Evolutionary conservation across 768 basidiomycete genomes (phyloP).

Genomic region (Boletus sp.): DNA sequence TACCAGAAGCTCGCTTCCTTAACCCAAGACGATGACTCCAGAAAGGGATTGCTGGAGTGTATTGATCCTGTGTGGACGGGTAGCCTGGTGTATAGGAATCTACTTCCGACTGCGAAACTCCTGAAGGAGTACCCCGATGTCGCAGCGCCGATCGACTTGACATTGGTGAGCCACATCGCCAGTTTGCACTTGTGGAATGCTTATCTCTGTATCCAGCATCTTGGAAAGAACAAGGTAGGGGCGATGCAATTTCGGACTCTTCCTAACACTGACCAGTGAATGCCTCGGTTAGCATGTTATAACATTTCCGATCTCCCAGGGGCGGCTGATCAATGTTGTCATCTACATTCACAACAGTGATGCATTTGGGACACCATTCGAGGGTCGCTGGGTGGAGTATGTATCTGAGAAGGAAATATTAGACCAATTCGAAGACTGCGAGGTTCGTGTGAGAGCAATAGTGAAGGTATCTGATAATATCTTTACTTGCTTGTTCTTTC

Average conservation of each 20-base stretch:
- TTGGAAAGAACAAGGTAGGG: conserved; percentile 21
- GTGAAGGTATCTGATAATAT: conserved; percentile 7
- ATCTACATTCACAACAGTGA: conserved; percentile 27
- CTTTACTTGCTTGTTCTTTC: too few relatives aligned
- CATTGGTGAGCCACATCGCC: conserved; percentile 7
- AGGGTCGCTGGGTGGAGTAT: conserved; percentile 30
- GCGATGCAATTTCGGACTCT: not conserved
- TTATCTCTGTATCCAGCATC: conserved; percentile 16
- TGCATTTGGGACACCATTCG: conserved; percentile 31
- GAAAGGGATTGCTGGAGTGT: conserved; percentile 15
- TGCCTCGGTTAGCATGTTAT: conserved; percentile 38
- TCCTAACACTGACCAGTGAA: not conserved
- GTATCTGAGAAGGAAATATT: conserved; percentile 33
- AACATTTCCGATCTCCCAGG: conserved; percentile 39
- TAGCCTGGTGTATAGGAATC: conserved; percentile 35
- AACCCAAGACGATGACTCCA: not conserved
- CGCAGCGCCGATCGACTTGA: conserved; percentile 25
- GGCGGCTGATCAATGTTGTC: conserved; percentile 36
- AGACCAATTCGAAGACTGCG: conserved; percentile 29
- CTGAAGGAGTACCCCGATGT: conserved; percentile 33
- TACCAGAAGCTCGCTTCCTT: conserved; percentile 16
- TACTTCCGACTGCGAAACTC: conserved; percentile 33
- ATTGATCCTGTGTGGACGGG: conserved; percentile 41
- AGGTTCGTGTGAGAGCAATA: conserved; percentile 7
- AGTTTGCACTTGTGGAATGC: not conserved